Conservation (phyloP, 2,329 filamentous ascomycete genomes). For the Lachnellula hyalina region DNA sequence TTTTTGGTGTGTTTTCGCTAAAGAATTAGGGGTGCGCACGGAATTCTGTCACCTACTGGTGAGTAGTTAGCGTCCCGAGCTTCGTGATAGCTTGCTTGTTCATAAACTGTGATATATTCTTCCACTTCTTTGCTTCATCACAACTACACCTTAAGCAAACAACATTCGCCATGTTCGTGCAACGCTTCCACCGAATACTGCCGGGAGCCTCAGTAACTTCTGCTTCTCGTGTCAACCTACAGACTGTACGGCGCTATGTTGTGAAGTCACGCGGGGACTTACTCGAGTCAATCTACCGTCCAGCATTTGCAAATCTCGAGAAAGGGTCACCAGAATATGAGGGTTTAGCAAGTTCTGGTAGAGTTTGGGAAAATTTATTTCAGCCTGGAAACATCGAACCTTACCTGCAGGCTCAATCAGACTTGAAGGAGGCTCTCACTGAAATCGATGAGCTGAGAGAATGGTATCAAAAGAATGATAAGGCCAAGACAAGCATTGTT, state of each 20-base stretch:
- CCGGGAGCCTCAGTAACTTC: background rate
- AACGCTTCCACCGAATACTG: constrained; percentile 1
- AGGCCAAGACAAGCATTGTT: constrained; percentile 10
- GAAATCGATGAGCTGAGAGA: constrained; percentile 5
- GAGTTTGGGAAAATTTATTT: constrained; percentile 23
- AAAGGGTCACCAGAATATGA: constrained; percentile 14
- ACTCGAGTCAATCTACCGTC: constrained; percentile 1
- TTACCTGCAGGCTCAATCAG: constrained; percentile 4
- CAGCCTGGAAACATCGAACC: constrained; percentile 13
- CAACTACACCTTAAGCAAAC: background rate
- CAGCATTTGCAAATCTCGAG: constrained; percentile 3
- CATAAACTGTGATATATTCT: background rate
- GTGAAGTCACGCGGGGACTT: background rate
- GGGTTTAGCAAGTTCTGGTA: constrained; percentile 18
- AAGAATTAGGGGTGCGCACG: too few species aligned
- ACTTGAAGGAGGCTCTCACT: constrained; percentile 3
- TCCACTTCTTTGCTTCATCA: background rate
- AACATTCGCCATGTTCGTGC: constrained; percentile 1
- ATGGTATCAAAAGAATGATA: constrained; percentile 3
- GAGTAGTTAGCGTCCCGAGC: too few species aligned
- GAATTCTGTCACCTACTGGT: too few species aligned
- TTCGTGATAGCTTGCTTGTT: background rate
- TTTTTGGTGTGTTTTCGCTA: too few species aligned
- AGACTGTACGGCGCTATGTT: background rate
- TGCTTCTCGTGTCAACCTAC: background rate